Percentiles rank a stretch among this genome's conserved stretches.
phyloP scores from a whole-genome alignment of 2,329 filamentous ascomycete species.

The Cercospora brassicicola region DNA sequence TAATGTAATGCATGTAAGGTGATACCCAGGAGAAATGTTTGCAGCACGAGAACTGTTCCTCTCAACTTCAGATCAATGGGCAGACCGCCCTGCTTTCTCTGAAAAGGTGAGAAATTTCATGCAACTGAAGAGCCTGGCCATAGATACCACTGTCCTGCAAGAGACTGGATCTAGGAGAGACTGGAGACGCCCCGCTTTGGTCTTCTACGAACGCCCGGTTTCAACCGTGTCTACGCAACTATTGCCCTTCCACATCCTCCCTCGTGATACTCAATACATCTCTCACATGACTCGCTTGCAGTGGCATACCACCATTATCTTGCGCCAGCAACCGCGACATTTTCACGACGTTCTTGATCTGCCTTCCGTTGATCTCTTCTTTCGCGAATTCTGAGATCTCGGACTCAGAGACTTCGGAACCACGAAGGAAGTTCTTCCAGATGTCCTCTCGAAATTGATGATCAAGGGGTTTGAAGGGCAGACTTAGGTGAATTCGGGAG shows the following conservation, averaged over 20 bases:
- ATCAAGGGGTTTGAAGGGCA: slow-evolving; percentile 25
- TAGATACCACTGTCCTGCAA: neutral
- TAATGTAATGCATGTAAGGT: neutral
- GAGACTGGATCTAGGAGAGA: neutral
- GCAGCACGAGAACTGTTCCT: neutral
- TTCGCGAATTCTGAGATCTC: slow-evolving; percentile 16
- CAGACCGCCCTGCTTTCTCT: neutral
- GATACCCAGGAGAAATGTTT: neutral
- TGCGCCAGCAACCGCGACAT: slow-evolving; percentile 23
- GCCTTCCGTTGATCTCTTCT: slow-evolving; percentile 20
- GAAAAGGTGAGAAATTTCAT: neutral
- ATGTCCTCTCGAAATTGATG: slow-evolving; percentile 54
- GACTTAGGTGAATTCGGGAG: slow-evolving; percentile 39
- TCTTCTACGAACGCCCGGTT: neutral
- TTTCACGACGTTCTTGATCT: slow-evolving; percentile 27
- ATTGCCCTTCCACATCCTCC: neutral
- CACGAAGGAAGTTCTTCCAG: slow-evolving; percentile 71
- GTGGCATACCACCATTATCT: slow-evolving; percentile 3
- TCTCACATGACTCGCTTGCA: neutral
- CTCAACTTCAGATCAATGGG: neutral
- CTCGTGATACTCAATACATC: slow-evolving; percentile 10
- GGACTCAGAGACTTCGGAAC: slow-evolving; percentile 2
- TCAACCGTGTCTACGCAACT: neutral
- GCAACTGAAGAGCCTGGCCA: neutral
- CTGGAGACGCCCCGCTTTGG: too few relatives aligned